A percentile compares a stretch with the other conserved stretches of the same genome.
Evolutionary conservation across 352 stramenopile species (phyloP).

Genomic region (Hyaloperonospora brassicae): DNA sequence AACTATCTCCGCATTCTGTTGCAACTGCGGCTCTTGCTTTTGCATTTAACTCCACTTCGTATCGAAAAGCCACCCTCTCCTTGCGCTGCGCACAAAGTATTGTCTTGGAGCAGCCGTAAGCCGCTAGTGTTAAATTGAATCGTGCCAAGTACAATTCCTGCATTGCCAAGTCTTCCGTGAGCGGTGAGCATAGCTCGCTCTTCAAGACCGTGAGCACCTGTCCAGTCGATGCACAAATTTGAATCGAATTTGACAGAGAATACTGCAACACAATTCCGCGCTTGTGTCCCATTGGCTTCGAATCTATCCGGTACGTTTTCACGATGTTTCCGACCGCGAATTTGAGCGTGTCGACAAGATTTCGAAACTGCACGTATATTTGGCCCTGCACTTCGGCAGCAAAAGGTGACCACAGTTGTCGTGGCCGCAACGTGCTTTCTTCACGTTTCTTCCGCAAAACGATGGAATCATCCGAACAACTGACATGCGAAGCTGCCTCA

Average conservation of each 20-base stretch:
- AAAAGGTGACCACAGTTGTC: slow-evolving; percentile 65
- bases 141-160: slow-evolving; percentile 51
- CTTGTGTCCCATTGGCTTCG: slow-evolving; percentile 40
- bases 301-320: slow-evolving; percentile 37
- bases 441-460: slow-evolving; percentile 29
- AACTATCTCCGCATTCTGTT: slow-evolving; percentile 10
- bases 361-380: slow-evolving; percentile 47
- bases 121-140: slow-evolving; percentile 65
- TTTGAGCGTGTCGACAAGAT: slow-evolving; percentile 44
- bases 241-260: slow-evolving; percentile 31
- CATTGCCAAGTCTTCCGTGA: slow-evolving; percentile 66
- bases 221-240: slow-evolving; percentile 56
- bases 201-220: slow-evolving; percentile 38
- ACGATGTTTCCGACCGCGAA: slow-evolving; percentile 68
- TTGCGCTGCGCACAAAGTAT: slow-evolving; percentile 39
- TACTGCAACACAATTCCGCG: slow-evolving; percentile 59
- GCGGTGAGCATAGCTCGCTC: slow-evolving; percentile 51
- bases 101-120: slow-evolving; percentile 40
- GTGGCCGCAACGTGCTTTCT: slow-evolving; percentile 20
- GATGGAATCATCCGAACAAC: slow-evolving; percentile 13
- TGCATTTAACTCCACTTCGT: slow-evolving; percentile 48
- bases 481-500: slow-evolving; percentile 11
- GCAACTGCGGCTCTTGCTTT: slow-evolving; percentile 25
- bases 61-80: slow-evolving; percentile 55
- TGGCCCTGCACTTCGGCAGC: slow-evolving; percentile 35